These are phyloP conservation scores for Magnolia kwangsiensis DNA, from an alignment of 164 flowering plant species.

Conservation along the genomic window DNA sequence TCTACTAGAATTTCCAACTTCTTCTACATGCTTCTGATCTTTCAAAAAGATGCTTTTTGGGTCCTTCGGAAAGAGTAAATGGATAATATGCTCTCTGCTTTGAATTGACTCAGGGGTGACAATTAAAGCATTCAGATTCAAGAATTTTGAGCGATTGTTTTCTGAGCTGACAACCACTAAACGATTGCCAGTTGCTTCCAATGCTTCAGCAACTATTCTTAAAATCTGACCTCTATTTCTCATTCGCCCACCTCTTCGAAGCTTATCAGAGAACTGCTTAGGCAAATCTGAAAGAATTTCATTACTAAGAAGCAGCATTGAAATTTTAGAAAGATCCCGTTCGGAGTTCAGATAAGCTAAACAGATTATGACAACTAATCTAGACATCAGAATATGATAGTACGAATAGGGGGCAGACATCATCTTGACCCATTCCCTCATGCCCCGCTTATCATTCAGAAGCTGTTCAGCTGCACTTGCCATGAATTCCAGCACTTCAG, in stretches of 20 bases:
- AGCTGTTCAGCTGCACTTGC: constrained; percentile 9
- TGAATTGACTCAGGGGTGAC: constrained; percentile 26
- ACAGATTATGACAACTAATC: constrained; percentile 38
- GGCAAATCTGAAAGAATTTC: constrained; percentile 41
- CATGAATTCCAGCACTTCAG: constrained; percentile 14
- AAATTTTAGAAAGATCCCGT: constrained; percentile 16
- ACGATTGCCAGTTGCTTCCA: constrained; percentile 47
- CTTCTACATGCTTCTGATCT: background rate
- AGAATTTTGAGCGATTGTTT: background rate
- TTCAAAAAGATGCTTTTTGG: constrained; percentile 1
- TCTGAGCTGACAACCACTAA: constrained; percentile 38
- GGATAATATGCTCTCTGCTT: constrained; percentile 37
- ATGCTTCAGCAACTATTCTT: constrained; percentile 41
- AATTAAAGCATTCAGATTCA: constrained; percentile 24
- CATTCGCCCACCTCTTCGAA: constrained; percentile 7
- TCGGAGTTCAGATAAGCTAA: constrained; percentile 37
- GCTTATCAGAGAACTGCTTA: constrained; percentile 21
- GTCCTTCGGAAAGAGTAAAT: constrained; percentile 36
- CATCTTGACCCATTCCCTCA: constrained; percentile 39
- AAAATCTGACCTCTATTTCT: constrained; percentile 1
- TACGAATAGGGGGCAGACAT: constrained; percentile 9
- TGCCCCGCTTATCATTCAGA: constrained; percentile 21
- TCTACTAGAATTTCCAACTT: background rate
- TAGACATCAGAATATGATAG: constrained; percentile 35
- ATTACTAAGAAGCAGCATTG: constrained; percentile 11